phyloP scores from a whole-genome alignment of 1,284 basidiomycete genomes.

The Ustilago bromivora region DNA sequence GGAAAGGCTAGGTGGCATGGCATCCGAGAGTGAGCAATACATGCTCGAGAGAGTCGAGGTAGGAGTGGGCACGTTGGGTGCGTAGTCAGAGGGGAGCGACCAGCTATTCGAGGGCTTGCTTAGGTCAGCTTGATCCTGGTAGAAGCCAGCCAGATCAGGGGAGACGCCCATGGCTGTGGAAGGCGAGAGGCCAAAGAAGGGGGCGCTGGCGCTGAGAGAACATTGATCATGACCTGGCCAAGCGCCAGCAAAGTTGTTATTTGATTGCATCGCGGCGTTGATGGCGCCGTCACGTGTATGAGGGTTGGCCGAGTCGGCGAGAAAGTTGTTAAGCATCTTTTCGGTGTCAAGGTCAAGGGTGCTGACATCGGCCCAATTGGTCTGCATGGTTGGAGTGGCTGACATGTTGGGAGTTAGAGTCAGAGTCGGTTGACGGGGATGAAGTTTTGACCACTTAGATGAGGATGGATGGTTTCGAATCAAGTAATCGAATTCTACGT shows the following conservation, averaged over 20 bases:
- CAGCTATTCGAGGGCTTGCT: constrained; percentile 14
- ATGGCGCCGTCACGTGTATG: neutral
- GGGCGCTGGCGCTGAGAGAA: constrained; percentile 17
- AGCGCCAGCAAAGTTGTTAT: neutral
- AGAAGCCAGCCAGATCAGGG: constrained; percentile 20
- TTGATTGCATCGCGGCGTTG: neutral
- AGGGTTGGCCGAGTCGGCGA: constrained; percentile 8
- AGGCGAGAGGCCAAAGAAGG: constrained; percentile 28
- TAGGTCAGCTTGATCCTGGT: constrained; percentile 8
- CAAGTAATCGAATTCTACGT: neutral
- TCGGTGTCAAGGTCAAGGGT: constrained; percentile 35
- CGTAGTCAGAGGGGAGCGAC: constrained; percentile 16
- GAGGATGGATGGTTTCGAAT: too few species aligned
- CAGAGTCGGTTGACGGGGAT: neutral
- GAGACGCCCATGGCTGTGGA: constrained; percentile 20
- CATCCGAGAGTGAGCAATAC: constrained; percentile 8
- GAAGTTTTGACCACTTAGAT: neutral
- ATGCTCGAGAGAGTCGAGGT: constrained; percentile 6
- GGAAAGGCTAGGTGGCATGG: constrained; percentile 23
- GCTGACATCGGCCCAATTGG: constrained; percentile 30
- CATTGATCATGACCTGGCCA: constrained; percentile 16
- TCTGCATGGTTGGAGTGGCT: constrained; percentile 10
- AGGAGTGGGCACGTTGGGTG: neutral
- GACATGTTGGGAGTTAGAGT: constrained; percentile 12
- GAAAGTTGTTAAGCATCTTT: constrained; percentile 33